These are phyloP conservation scores for Podospora tetraspora DNA, from an alignment of 495 filamentous ascomycete genomes.

Conservation along the genomic window DNA sequence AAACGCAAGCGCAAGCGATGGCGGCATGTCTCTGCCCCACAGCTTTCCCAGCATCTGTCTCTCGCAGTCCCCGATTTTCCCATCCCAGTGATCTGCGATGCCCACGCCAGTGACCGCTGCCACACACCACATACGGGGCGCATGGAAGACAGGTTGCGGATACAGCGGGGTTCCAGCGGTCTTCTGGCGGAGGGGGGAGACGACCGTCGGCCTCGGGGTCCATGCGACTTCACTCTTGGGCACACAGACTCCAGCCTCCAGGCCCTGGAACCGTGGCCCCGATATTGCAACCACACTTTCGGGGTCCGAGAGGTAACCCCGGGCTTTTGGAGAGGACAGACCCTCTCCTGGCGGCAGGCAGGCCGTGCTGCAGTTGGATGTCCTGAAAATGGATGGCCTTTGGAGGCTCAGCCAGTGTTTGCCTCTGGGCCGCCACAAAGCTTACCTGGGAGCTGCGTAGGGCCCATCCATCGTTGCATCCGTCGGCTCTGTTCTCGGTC, in stretches of 20 bases:
- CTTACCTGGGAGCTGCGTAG: conserved; percentile 5
- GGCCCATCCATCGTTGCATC: conserved; percentile 2
- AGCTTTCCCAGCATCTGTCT: background rate
- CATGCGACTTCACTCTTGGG: conserved; percentile 9
- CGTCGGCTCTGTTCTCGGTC: conserved; percentile 14
- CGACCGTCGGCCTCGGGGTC: background rate
- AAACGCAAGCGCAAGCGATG: background rate
- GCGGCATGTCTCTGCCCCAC: background rate
- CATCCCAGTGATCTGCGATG: background rate
- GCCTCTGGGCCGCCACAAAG: conserved; percentile 20
- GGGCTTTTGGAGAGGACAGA: background rate
- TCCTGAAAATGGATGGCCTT: background rate
- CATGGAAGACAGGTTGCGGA: conserved; percentile 9
- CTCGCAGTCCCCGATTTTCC: no score
- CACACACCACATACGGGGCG: no score
- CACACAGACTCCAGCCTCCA: no score
- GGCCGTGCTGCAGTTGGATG: background rate
- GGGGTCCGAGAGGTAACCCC: conserved; percentile 10
- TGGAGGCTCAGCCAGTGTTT: background rate
- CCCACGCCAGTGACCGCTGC: background rate
- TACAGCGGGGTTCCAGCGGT: background rate
- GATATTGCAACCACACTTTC: conserved; percentile 29
- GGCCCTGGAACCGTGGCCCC: conserved; percentile 11
- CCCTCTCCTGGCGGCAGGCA: background rate
- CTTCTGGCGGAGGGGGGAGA: background rate